Evolutionary conservation across 2,329 filamentous ascomycete species (phyloP), one percentile per base, ranked within the genome.

Genomic region (Microcera coccophila): DNA sequence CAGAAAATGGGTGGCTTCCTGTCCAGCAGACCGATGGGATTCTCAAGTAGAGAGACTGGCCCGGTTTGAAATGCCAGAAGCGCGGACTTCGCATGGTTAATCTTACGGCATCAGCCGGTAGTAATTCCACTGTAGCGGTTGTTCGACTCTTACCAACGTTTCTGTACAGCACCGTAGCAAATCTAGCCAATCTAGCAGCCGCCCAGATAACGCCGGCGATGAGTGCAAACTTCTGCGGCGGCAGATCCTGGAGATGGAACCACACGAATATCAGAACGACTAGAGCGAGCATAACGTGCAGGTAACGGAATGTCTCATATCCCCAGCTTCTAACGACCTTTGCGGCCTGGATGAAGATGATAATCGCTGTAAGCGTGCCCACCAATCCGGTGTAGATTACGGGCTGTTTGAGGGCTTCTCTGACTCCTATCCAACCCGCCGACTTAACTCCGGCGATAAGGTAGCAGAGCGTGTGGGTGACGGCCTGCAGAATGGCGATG

Each of bases 241-340:
- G 79, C 73, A 57, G 88, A 81, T n/a, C n/a, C n/a, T n/a, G n/a
- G n/a, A n/a, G n/a, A 70, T 97, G 93, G 28, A 90, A 71, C 77
- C 84, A 93, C 8, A 90, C 82, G 57, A 82, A 84, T 43, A 79
- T 72, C 38, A 96, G 78, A 36, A 74, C 71, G 41, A 87, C 61
- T 26, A 84, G 65, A 29, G 84, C 89, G 38, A 95, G 70, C 28
- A 87, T 64, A 54, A 95, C 90, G 68, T 97, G 93, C 21, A 85
- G 68, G 62, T 87, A 88, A 56, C 97, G 77, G 70, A 98, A 98
- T 1, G 89, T 94, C 70, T 98, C 93, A 70, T 98, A 98, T 63
- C 95, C 96, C 29, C 90, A 90, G 65, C 96, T 91, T 48, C 93
- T 84, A 39, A 98, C 62, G 0, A 90, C 85, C 3, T 89, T 91